Base-by-base conservation (phyloP, 2,329 filamentous ascomycete genomes). In the Teratosphaeria epicoccoides region DNA sequence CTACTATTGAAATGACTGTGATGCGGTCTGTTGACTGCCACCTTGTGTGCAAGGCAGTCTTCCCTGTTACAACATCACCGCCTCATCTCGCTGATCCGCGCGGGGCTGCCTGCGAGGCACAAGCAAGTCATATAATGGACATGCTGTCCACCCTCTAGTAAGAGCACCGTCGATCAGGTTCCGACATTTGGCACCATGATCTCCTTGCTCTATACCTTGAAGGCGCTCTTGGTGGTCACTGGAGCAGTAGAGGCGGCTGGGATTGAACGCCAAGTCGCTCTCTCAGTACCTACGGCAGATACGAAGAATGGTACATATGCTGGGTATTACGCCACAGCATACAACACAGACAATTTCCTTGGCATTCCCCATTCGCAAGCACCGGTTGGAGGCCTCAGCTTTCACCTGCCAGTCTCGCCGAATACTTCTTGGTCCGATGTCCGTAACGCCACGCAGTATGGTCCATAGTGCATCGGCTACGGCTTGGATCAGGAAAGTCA, bases 361-460 rank as follows among this genome's bases (percentile, higher is more conserved):
- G 76, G 75, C 2, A 74, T 83, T 1, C 80, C 58, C 23, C 61
- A 61, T 52, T 59, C 61, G 10, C 50, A 57, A 46, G 49, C 58
- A 9, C 72, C 78, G 25, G 65, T 74, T 23, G 74, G 75, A 1
- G 64, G 73, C 50, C 68, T 81, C 46, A 74, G 81, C 4, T 81
- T 82, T 56, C 68, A 69, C 0, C n/a, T 24, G 12, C 52, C 52
- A 14, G 24, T 46, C n/a, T n/a, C 49, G 24, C 24, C 52, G 24
- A 49, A 51, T n/a, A 46, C 33, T 44, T 52, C 44, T 7, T 47
- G 37, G 61, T 60, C 40, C 61, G 57, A 14, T 53, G 54, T 55
- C 58, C 52, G 23, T 55, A 59, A 66, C 22, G 73, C 72, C 1
- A 71, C 66, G 12, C 57, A 64, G 49, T 76, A 75, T 56, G 69